Base-by-base conservation (phyloP, 768 basidiomycete genomes). In the Gymnopilus dilepis region DNA sequence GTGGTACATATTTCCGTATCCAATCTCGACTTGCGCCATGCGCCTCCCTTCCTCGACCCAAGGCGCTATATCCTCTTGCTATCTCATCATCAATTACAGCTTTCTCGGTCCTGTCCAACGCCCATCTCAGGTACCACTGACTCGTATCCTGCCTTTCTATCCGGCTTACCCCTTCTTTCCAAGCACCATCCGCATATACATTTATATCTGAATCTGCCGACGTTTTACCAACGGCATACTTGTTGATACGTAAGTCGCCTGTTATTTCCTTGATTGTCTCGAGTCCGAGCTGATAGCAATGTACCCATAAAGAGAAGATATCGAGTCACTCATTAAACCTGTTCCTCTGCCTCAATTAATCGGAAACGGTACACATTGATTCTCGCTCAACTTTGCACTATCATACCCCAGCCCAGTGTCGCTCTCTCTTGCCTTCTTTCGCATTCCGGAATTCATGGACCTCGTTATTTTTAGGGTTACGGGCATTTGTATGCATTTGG, bases 201-300 rank as follows among this genome's bases (percentile, higher is more conserved):
- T 34, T 58, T 62, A 43, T 62, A 58, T 22, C 34, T 48, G 52
- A 50, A 68, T 68, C 63, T 60, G 56, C 65, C 67, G 61, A 66
- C 56, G 56, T 63, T 68, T 59, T 59, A 68, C 67, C 67, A 56
- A 50, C 47, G 28, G 47, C 47, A 31, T 50, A 22, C 51, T 47
- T n/a, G 56, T 62, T 65, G 64, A 65, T 62, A 54, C 53, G 61
- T 62, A 41, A 50, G 50, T 65, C 37, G 34, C 34, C 28, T 45
- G 41, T 34, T 57, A 26, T 55, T 51, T 28, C 45, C 37, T 55
- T 40, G 48, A 42, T 53, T 50, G 51, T 41, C 48, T 56, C 51
- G 22, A 19, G 28, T 43, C 40, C 62, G 33, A 40, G 53, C 53
- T 56, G 53, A 45, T 48, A 56, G 57, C 45, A 61, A 58, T 51